Conservation (phyloP, 108 stramenopile species). For the Schizochytrium sp. region DNA sequence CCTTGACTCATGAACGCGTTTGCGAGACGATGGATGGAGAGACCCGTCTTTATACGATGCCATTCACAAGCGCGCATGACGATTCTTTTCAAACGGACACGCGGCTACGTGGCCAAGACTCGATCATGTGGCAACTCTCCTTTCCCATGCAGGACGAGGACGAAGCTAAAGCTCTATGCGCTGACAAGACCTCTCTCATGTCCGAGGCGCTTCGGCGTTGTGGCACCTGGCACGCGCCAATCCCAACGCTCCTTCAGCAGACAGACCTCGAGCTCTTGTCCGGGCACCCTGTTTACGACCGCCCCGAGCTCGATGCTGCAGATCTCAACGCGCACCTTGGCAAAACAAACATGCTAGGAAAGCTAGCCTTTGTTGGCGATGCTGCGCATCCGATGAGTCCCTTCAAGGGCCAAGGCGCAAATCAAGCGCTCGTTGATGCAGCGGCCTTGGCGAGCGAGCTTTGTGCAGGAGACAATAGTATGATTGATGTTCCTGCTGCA, state of each 20-base stretch:
- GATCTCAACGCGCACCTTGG: neutral
- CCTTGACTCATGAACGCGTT: neutral
- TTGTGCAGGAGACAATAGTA: neutral
- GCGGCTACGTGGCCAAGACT: neutral
- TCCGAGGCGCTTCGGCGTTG: conserved; percentile 11
- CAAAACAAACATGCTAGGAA: neutral
- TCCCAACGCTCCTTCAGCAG: neutral
- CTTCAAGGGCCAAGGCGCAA: conserved; percentile 38
- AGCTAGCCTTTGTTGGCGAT: conserved; percentile 24
- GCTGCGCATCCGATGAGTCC: conserved; percentile 34
- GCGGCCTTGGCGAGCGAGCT: neutral
- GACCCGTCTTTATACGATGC: neutral
- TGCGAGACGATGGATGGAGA: conserved; percentile 16
- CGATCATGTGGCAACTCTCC: conserved; percentile 33
- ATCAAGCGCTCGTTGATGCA: conserved; percentile 31
- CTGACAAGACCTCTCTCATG: neutral
- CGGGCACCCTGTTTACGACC: conserved; percentile 26
- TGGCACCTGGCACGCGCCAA: conserved; percentile 12
- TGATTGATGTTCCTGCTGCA: neutral
- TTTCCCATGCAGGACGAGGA: conserved; percentile 1
- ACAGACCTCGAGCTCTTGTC: conserved; percentile 6
- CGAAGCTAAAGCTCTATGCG: neutral
- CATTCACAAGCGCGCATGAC: conserved; percentile 8
- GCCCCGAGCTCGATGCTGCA: neutral
- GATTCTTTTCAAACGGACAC: neutral